A percentile compares a stretch with the other conserved stretches of the same genome.
Evolutionary conservation across 345 rosid genomes (phyloP).

Genomic region (sweet orange (Citrus sinensis)): DVS_A1.0 CM039162.1:31182001-31182500

Average conservation of each 20-base stretch:
- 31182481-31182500: constrained; percentile 40
- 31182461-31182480: constrained; percentile 41
- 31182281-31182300: constrained; percentile 27
- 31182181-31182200: neutral
- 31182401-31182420: neutral
- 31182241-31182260: neutral
- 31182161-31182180: neutral
- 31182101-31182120: neutral
- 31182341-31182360: constrained; percentile 51
- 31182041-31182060: neutral
- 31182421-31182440: neutral
- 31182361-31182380: constrained; percentile 42
- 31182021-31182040: neutral
- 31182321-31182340: constrained; percentile 48
- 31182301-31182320: constrained; percentile 60
- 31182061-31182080: neutral
- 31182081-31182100: neutral
- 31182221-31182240: no score
- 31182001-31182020: constrained; percentile 14
- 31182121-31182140: neutral
- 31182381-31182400: constrained; percentile 1
- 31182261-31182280: neutral
- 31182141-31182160: neutral
- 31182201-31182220: neutral
- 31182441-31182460: constrained; percentile 24